Evolutionary conservation across 805 yeast genomes (phyloP).

Genomic region (Isabelozyma rhagii): DNA sequence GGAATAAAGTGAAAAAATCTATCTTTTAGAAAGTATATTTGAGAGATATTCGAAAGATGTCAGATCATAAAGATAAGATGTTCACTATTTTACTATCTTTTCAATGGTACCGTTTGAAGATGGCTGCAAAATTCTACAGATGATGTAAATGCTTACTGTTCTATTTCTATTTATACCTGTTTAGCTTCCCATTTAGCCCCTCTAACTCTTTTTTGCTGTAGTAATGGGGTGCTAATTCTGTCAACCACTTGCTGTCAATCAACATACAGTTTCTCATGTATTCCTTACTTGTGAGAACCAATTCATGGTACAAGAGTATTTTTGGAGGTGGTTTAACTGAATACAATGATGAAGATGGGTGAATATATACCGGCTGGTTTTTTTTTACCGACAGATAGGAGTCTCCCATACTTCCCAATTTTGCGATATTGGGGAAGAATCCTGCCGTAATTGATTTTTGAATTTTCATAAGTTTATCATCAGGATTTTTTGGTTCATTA

Average conservation of each 20-base stretch:
- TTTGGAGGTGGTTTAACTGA: constrained; percentile 69
- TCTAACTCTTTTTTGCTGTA: constrained; percentile 26
- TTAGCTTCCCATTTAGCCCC: background rate
- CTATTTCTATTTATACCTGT: background rate
- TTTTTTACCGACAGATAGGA: constrained; percentile 64
- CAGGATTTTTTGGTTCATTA: constrained; percentile 16
- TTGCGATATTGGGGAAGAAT: constrained; percentile 64
- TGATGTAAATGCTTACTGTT: no score
- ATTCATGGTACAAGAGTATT: constrained; percentile 73
- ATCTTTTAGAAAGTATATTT: no score
- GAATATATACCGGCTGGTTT: constrained; percentile 72
- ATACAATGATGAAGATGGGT: constrained; percentile 79
- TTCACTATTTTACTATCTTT: no score
- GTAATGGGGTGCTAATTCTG: constrained; percentile 71
- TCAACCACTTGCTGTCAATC: constrained; percentile 68
- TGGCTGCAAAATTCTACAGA: background rate
- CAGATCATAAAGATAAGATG: no score
- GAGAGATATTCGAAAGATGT: no score
- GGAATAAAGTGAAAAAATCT: background rate
- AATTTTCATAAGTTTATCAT: constrained; percentile 25
- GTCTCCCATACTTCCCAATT: constrained; percentile 60
- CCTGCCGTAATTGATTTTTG: constrained; percentile 64
- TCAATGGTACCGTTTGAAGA: no score
- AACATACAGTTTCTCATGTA: constrained; percentile 82
- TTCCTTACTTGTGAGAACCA: constrained; percentile 82